Base-by-base conservation (phyloP, 805 yeast genomes). In the Kodamaea restingae region DNA sequence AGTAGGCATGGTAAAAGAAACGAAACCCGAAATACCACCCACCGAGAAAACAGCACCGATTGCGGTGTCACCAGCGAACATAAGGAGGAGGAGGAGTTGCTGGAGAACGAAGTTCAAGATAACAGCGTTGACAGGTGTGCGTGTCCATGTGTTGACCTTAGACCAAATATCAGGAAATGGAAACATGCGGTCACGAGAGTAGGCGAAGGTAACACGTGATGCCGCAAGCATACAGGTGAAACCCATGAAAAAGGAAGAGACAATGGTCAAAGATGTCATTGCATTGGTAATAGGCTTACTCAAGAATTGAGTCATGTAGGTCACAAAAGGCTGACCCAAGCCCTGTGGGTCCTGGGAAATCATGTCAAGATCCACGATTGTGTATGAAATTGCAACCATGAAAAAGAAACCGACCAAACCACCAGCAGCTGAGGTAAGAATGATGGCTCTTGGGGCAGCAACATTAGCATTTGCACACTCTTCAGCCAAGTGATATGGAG, bases 401-500 rank as follows among this genome's bases (percentile, higher is more conserved):
- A 78, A 73, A 21, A 72, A 60, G 54, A 75, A 78, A 2, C 83
- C 84, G 40, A 79, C 50, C 7, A 65, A 24, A 32, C 82, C 83
- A 43, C 84, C 81, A 34, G 70, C 58, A 9, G 69, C 51, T 7
- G 80, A 67, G 12, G 84, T 78, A 57, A 78, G 57, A 15, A 78
- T 76, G 48, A 81, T 80, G 20, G 85, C 84, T 43, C 71, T 68
- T n/a, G 88, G 87, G 7, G 81, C 78, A 4, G 84, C 84, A 10
- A 65, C 59, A 25, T 75, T 63, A 5, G 86, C 84, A 52, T 81
- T 80, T 36, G 79, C 61, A 48, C 82, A 76, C 51, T 82, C 88
- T 60, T 81, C 90, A n/a, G 84, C 71, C 44, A 82, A 63, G 51
- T 83, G 88, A 65, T 81, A 82, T 0, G 88, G 84, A 15, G 84